These are phyloP conservation scores for Tolypocladium tropicale DNA, from an alignment of 2,329 filamentous ascomycete species.

Conservation along the genomic window DNA sequence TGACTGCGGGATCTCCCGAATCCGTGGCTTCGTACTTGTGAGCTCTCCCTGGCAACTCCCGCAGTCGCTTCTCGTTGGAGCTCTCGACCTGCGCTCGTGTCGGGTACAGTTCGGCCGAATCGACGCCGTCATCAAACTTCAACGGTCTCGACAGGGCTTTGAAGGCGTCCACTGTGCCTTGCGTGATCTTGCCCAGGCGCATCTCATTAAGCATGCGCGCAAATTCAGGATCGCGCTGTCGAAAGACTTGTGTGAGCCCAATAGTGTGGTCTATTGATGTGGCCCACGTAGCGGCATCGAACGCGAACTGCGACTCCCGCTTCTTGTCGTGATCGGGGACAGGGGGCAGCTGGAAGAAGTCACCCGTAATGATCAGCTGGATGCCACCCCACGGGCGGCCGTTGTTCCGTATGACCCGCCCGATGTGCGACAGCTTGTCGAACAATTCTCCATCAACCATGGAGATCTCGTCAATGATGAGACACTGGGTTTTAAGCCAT, in stretches of 20 bases:
- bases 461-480: conserved; percentile 91
- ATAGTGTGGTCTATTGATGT: conserved; percentile 94
- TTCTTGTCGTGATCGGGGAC: conserved; percentile 67
- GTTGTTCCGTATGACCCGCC: conserved; percentile 77
- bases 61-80: conserved; percentile 69
- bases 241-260: conserved; percentile 88
- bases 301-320: conserved; percentile 72
- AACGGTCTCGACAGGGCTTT: conserved; percentile 61
- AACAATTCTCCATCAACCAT: conserved; percentile 98
- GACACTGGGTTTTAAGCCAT: conserved; percentile 79
- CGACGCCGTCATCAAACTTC: conserved; percentile 61
- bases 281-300: conserved; percentile 84
- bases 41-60: conserved; percentile 55
- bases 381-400: conserved; percentile 92
- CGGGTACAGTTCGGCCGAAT: conserved; percentile 77
- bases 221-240: conserved; percentile 83
- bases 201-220: conserved; percentile 97
- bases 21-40: conserved; percentile 67
- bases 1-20: conserved; percentile 58
- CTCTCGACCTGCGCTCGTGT: conserved; percentile 82
- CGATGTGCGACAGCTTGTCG: conserved; percentile 87
- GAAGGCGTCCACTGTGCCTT: conserved; percentile 69
- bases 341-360: conserved; percentile 95
- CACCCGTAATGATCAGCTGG: conserved; percentile 88
- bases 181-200: conserved; percentile 73